Evolutionary conservation across 192 early-diverging fungal genomes (phyloP).

Genomic region (Entrophospora sp.): DNA sequence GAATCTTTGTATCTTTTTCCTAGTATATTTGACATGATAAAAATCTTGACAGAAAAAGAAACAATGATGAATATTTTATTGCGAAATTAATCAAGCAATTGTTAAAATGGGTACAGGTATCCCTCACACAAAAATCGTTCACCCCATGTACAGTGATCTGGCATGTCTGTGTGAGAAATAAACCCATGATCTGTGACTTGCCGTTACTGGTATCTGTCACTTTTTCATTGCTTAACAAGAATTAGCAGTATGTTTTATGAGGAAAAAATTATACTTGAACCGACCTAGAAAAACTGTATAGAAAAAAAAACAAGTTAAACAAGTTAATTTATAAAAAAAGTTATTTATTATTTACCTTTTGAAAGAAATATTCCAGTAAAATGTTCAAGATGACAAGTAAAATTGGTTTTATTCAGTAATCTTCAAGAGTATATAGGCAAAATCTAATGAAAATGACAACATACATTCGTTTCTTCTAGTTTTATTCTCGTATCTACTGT

Average conservation of each 20-base stretch:
- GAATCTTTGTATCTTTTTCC: not conserved
- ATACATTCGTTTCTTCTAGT: not conserved
- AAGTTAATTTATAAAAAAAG: too few relatives aligned
- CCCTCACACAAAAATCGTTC: constrained; percentile 2
- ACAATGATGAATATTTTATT: not conserved
- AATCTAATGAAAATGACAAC: not conserved
- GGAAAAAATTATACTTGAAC: constrained; percentile 13
- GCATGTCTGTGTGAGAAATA: not conserved
- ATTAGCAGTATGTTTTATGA: not conserved
- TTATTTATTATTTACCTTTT: not conserved
- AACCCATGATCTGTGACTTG: not conserved
- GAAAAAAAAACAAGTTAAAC: not conserved
- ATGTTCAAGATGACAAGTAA: too few relatives aligned
- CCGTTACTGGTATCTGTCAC: constrained; percentile 13
- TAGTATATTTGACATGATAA: constrained; percentile 11
- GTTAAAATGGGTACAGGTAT: not conserved
- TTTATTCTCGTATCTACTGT: not conserved
- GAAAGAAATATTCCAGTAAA: not conserved
- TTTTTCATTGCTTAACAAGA: constrained; percentile 16
- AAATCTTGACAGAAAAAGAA: constrained; percentile 2
- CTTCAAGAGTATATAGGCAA: not conserved
- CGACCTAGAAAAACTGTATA: not conserved
- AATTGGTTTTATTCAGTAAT: too few relatives aligned
- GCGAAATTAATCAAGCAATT: constrained; percentile 5
- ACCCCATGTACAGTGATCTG: constrained; percentile 1